Evolutionary conservation across 331 rosid genomes (phyloP).

Genomic region (Malus hybrid): DNA sequence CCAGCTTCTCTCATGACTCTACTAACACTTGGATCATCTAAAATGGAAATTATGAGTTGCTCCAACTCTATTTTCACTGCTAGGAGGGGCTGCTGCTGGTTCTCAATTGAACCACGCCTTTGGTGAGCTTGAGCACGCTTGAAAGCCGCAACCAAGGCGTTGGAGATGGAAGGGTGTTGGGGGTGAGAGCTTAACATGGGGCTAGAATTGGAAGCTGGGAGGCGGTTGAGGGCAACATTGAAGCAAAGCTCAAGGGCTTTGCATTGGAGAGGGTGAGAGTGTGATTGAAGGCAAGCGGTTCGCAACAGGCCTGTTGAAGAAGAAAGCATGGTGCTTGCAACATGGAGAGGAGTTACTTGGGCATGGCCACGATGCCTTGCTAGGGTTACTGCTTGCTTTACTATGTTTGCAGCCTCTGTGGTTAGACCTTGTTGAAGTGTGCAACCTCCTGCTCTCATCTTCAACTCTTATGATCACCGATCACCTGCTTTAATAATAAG

Average conservation of each 20-base stretch:
- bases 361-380: constrained; percentile 95
- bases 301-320: constrained; percentile 55
- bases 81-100: constrained; percentile 81
- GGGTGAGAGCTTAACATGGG: constrained; percentile 52
- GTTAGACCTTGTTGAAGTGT: constrained; percentile 76
- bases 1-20: constrained; percentile 95
- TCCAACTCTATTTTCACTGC: constrained; percentile 82
- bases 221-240: constrained; percentile 91
- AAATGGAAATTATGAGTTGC: constrained; percentile 79
- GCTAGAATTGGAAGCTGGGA: constrained; percentile 70
- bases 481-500: not conserved
- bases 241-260: constrained; percentile 96
- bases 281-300: constrained; percentile 84
- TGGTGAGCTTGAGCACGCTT: constrained; percentile 98
- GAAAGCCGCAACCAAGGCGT: constrained; percentile 91
- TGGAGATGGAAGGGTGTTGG: constrained; percentile 71
- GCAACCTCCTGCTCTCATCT: constrained; percentile 90
- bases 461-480: not conserved
- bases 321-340: constrained; percentile 77
- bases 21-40: constrained; percentile 97
- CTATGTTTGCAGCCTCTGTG: constrained; percentile 62
- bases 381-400: constrained; percentile 73
- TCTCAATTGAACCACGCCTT: constrained; percentile 87
- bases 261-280: constrained; percentile 96
- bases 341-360: constrained; percentile 96